Conservation (phyloP, 2,329 filamentous ascomycete species). For the Berkeleyomyces rouxiae region DNA sequence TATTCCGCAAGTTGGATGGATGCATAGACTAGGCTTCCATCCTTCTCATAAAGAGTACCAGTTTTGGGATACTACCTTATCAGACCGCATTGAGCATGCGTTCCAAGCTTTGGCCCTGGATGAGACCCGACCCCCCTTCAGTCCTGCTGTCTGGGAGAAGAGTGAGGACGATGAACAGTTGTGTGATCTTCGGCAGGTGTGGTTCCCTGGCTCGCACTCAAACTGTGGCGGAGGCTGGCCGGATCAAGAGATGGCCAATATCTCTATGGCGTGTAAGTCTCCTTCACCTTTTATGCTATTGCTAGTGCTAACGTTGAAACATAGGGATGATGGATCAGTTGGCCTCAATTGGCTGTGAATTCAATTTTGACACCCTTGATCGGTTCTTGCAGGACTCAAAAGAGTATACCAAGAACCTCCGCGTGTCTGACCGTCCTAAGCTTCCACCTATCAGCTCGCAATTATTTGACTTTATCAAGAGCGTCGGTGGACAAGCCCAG, state of each 20-base stretch:
- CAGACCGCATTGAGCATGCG: constrained; percentile 36
- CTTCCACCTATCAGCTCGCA: constrained; percentile 29
- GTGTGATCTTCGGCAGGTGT: constrained; percentile 33
- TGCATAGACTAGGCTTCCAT: constrained; percentile 31
- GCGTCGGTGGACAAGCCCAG: not conserved
- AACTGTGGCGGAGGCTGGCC: constrained; percentile 55
- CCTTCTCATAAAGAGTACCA: constrained; percentile 30
- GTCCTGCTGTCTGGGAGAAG: constrained; percentile 38
- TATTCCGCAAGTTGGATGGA: constrained; percentile 29
- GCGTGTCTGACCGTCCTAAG: constrained; percentile 33
- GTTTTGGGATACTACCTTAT: constrained; percentile 38
- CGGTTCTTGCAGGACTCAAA: constrained; percentile 13
- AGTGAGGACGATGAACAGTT: constrained; percentile 4
- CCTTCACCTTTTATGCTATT: not conserved
- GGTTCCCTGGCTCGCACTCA: constrained; percentile 56
- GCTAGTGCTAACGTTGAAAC: not conserved
- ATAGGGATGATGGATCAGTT: constrained; percentile 42
- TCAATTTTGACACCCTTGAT: constrained; percentile 25
- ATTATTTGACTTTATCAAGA: not conserved
- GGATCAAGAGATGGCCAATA: constrained; percentile 27
- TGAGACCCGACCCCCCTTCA: constrained; percentile 36
- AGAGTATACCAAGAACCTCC: constrained; percentile 19
- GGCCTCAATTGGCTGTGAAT: constrained; percentile 33
- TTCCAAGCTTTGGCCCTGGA: constrained; percentile 44
- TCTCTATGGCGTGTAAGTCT: constrained; percentile 24